These are phyloP conservation scores for Pyrenochaeta sp. DNA, from an alignment of 2,329 filamentous ascomycete genomes.

Conservation along the genomic window DNA sequence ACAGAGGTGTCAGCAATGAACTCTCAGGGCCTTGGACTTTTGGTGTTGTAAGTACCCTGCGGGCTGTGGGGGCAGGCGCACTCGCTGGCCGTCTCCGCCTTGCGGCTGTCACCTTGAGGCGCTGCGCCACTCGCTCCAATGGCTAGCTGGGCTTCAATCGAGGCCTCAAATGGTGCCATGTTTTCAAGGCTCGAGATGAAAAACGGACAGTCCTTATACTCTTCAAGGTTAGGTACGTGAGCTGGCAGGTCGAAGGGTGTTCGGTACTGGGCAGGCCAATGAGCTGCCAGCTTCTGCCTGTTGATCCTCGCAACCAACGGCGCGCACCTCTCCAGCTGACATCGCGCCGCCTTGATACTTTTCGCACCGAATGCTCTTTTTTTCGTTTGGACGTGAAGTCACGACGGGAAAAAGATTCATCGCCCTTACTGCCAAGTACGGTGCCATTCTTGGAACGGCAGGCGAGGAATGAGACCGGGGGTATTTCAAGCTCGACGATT, in stretches of 20 bases:
- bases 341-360: neutral
- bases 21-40: constrained; percentile 24
- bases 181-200: constrained; percentile 17
- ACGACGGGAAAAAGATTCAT: constrained; percentile 1
- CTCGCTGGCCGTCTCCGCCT: constrained; percentile 34
- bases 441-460: constrained; percentile 4
- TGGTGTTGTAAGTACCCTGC: constrained; percentile 19
- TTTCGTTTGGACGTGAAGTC: neutral
- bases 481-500: constrained; percentile 15
- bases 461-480: constrained; percentile 5
- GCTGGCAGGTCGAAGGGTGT: neutral
- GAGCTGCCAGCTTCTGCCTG: neutral
- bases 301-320: neutral
- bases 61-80: constrained; percentile 37
- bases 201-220: constrained; percentile 2
- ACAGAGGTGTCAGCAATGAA: constrained; percentile 23
- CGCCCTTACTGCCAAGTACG: neutral
- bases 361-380: neutral
- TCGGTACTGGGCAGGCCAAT: neutral
- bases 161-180: constrained; percentile 6
- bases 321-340: neutral
- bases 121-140: constrained; percentile 25
- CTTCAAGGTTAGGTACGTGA: constrained; percentile 4
- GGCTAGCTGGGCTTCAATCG: constrained; percentile 7
- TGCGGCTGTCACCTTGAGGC: constrained; percentile 29